phyloP scores from a whole-genome alignment of 176 grass and related monocot species.

The Paspalum notatum region DNA sequence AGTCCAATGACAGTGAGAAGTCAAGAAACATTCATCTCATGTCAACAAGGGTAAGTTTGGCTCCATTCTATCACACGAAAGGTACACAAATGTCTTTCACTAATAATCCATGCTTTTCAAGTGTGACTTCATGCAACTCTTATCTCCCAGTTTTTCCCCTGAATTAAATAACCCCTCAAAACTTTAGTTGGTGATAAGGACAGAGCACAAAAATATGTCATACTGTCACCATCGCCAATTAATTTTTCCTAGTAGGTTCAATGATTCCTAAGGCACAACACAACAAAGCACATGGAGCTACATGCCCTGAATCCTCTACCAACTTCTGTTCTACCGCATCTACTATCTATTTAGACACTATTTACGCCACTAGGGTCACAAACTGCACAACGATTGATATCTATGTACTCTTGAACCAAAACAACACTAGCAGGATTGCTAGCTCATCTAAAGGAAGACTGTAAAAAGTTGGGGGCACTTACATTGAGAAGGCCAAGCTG shows the following conservation, averaged over 20 bases:
- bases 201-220: background rate
- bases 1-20: background rate
- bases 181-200: background rate
- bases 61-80: background rate
- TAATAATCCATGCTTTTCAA: background rate
- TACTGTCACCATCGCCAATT: background rate
- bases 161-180: background rate
- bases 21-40: background rate
- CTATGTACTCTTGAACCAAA: background rate
- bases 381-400: background rate
- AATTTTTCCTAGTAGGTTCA: background rate
- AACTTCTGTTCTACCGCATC: background rate
- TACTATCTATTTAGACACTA: background rate
- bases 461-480: constrained; percentile 32
- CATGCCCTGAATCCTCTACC: background rate
- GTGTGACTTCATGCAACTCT: background rate
- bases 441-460: background rate
- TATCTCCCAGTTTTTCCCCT: background rate
- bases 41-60: too few relatives aligned
- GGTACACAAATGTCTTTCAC: background rate
- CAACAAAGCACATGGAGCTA: background rate
- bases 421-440: background rate
- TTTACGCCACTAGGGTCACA: background rate
- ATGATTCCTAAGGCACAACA: background rate
- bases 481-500: constrained; percentile 92